Evolutionary conservation across 2,329 filamentous ascomycete genomes (phyloP).

Genomic region (Aspergillus sp.): DNA sequence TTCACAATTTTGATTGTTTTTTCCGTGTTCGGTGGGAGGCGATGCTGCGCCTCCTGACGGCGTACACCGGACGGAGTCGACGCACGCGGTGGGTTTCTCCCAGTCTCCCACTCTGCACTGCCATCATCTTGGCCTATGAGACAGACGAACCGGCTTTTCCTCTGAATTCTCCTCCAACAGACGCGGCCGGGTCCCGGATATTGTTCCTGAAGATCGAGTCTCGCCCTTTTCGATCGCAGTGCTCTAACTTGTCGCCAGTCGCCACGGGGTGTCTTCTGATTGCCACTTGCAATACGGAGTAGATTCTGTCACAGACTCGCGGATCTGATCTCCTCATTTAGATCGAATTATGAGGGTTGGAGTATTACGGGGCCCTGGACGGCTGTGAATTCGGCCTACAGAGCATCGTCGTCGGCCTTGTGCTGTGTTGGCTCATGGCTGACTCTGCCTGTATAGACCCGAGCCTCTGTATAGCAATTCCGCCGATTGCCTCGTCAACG

Average conservation of each 20-base stretch:
- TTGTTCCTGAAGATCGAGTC: conserved; percentile 13
- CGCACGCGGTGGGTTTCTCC: conserved; percentile 1
- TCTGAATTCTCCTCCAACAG: not conserved
- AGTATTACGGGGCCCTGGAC: not conserved
- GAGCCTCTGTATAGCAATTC: not conserved
- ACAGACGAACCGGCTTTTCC: not conserved
- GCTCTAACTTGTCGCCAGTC: not conserved
- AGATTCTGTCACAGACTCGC: not conserved
- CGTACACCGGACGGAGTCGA: not conserved
- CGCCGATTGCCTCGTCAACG: not conserved
- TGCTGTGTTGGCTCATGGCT: not conserved
- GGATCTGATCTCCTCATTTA: not conserved
- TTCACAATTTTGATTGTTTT: not conserved
- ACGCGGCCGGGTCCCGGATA: not conserved
- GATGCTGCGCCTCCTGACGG: not conserved
- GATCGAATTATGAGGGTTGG: not conserved
- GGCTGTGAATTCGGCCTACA: not conserved
- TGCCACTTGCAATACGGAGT: not conserved
- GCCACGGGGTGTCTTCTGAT: conserved; percentile 7
- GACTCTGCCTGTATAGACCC: not conserved
- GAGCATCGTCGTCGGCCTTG: not conserved
- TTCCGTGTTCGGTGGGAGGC: not conserved
- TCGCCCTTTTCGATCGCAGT: not conserved
- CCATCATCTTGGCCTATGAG: conserved; percentile 8
- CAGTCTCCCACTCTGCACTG: conserved; percentile 10